Base-by-base conservation (phyloP, 208 protist genomes). In the Porcisia hertigi region DNA sequence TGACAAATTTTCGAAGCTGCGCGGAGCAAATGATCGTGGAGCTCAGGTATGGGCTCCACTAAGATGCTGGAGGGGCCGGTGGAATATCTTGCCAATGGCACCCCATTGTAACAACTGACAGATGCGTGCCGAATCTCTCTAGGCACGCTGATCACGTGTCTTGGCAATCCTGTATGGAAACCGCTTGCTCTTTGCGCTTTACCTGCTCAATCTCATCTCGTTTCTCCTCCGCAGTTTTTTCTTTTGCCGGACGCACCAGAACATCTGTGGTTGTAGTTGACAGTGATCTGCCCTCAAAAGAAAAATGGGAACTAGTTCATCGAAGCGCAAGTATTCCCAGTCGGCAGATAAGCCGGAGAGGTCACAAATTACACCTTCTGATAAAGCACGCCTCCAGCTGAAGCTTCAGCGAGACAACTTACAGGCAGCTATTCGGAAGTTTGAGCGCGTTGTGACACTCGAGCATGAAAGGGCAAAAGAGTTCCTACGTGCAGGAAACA, bases 351-450 rank as follows among this genome's bases (percentile, higher is more conserved):
- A 59, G 60, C 41, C 49, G 8, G 69, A 41, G 53, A 77, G 59
- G 73, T 77, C 82, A 34, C 41, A 80, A 36, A 94, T 96, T 58
- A 94, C 87, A 45, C 74, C 79, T 20, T 88, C 86, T 14, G 93
- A 97, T 69, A 85, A 88, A 63, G 85, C 79, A 11, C 87, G 89
- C 45, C 69, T 97, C n/a, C 89, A 97, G 60, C 83, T 97, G 20
- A 97, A 97, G 58, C 60, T 97, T 53, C 91, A 95, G 66, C 77
- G 93, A 54, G 93, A 97, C 76, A 92, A 91, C 57, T 73, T 95
- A 9, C 65, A 73, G 41, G 91, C 89, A 39, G 81, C 91, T 18
- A 86, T 94, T 23, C 83, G 83, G 41, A 90, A 86, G 70, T 95
- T 90, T 79, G 93, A 95, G 63, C 79, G 73, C 45, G 83, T 89